These are phyloP conservation scores for Phytophthora idaei DNA, from an alignment of 352 stramenopile genomes.

Conservation along the genomic window DNA sequence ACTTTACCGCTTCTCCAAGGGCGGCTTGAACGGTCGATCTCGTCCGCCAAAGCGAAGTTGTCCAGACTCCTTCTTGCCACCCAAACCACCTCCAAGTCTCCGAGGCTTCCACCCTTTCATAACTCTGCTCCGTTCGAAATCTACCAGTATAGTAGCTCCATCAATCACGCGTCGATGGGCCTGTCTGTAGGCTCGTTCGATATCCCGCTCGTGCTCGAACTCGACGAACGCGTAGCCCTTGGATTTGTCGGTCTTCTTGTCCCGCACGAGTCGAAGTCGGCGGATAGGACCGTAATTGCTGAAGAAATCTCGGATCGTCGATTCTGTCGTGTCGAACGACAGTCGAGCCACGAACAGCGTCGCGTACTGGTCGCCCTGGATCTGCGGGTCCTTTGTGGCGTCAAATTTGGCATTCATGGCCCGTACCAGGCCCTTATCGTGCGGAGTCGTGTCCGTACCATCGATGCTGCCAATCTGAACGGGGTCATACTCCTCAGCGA, in stretches of 20 bases:
- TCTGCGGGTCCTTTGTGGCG: conserved; percentile 57
- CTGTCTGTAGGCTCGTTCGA: conserved; percentile 59
- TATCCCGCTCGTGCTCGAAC: conserved; percentile 60
- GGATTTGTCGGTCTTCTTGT: conserved; percentile 66
- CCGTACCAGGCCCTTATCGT: conserved; percentile 69
- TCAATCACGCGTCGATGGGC: conserved; percentile 66
- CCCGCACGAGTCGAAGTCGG: conserved; percentile 66
- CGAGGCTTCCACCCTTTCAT: conserved; percentile 86
- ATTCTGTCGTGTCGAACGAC: conserved; percentile 60
- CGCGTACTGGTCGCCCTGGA: conserved; percentile 60
- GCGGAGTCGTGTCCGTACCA: conserved; percentile 57
- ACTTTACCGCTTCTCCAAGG: conserved; percentile 18
- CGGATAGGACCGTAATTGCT: conserved; percentile 48
- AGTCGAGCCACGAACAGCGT: conserved; percentile 81
- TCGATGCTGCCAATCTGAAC: conserved; percentile 77
- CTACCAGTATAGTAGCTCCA: conserved; percentile 67
- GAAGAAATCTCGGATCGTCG: conserved; percentile 53
- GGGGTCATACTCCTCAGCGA: conserved; percentile 71
- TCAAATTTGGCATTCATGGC: conserved; percentile 62
- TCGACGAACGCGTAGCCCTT: conserved; percentile 85
- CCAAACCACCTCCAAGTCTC: conserved; percentile 78
- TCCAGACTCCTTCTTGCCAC: conserved; percentile 77
- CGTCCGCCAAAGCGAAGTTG: conserved; percentile 84
- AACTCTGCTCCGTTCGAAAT: conserved; percentile 77
- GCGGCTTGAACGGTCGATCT: conserved; percentile 72